Evolutionary conservation across 192 early-diverging fungal species (phyloP).

Genomic region (Funneliformis geosporum): DNA sequence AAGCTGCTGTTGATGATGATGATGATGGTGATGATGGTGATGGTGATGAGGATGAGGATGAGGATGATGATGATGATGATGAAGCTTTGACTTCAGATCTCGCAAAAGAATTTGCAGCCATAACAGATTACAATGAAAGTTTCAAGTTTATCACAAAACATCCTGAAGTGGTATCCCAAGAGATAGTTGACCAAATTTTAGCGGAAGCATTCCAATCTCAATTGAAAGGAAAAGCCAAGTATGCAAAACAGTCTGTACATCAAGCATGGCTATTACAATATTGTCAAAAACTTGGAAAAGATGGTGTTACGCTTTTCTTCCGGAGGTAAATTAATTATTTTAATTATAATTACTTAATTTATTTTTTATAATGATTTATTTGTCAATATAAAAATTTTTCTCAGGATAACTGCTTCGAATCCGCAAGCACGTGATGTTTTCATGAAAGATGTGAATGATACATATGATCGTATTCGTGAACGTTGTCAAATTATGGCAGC

Average conservation of each 20-base stretch:
- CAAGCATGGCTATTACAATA: conserved; percentile 88
- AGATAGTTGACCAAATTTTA: conserved; percentile 80
- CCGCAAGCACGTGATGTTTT: conserved; percentile 76
- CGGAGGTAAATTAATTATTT: conserved; percentile 51
- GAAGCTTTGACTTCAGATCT: conserved; percentile 56
- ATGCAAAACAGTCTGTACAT: conserved; percentile 74
- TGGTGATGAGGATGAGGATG: conserved; percentile 34
- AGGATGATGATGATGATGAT: conserved; percentile 59
- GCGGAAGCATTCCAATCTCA: conserved; percentile 80
- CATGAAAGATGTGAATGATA: conserved; percentile 80
- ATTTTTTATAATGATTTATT: background rate
- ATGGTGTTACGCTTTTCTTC: conserved; percentile 87
- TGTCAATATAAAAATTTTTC: background rate
- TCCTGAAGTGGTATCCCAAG: conserved; percentile 68
- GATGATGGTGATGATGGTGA: background rate
- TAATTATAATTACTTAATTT: conserved; percentile 24
- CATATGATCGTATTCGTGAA: conserved; percentile 76
- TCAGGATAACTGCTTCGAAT: conserved; percentile 42
- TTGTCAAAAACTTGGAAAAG: conserved; percentile 74
- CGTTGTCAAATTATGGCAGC: conserved; percentile 68
- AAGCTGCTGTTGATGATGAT: background rate
- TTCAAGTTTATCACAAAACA: conserved; percentile 69
- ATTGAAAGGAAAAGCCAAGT: conserved; percentile 66
- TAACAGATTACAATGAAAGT: conserved; percentile 61
- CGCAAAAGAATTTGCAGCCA: conserved; percentile 57